Conservation (phyloP, 192 early-diverging fungal species). For the Coemansia sp. region DNA sequence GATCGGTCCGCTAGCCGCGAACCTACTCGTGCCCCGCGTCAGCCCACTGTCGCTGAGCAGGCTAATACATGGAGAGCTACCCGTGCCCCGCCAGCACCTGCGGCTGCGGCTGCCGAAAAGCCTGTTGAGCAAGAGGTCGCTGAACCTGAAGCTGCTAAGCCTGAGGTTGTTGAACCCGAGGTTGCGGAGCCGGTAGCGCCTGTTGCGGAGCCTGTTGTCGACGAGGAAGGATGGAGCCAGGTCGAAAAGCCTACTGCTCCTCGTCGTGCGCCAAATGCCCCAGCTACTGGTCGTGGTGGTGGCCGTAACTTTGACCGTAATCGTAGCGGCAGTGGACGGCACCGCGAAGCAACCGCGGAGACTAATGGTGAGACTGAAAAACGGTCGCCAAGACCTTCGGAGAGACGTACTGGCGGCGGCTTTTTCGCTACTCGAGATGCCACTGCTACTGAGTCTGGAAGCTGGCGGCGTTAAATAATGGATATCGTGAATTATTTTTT, state of each 20-base stretch:
- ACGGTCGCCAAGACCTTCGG: conserved; percentile 14
- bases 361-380: conserved; percentile 2
- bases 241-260: conserved; percentile 23
- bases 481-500: neutral
- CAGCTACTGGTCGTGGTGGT: neutral
- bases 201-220: neutral
- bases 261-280: neutral
- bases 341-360: neutral
- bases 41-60: conserved; percentile 25
- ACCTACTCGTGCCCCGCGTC: conserved; percentile 31
- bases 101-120: neutral
- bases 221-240: conserved; percentile 42
- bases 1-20: conserved; percentile 20
- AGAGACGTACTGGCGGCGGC: conserved; percentile 17
- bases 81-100: neutral
- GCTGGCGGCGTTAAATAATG: conserved; percentile 40
- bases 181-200: neutral
- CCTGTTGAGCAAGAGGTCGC: neutral
- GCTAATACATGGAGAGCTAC: conserved; percentile 28
- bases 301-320: neutral
- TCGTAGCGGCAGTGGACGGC: neutral
- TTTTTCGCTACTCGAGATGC: conserved; percentile 27
- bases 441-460: conserved; percentile 11
- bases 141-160: neutral
- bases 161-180: neutral